These are phyloP conservation scores for Saturnispora hagleri DNA, from an alignment of 805 yeast genomes.

Conservation along the genomic window DNA sequence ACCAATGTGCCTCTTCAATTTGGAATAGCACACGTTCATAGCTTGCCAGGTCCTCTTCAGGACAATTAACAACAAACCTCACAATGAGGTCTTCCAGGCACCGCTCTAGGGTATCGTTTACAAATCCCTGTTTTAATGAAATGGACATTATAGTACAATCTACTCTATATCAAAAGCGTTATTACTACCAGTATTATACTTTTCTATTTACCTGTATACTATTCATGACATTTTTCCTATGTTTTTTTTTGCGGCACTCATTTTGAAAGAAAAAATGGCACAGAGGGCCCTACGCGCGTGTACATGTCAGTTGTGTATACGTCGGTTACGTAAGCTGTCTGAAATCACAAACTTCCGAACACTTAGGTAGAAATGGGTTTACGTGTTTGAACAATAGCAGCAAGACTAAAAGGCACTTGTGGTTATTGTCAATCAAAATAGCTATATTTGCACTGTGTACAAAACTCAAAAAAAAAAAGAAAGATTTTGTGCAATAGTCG, in stretches of 20 bases:
- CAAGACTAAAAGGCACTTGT: too few relatives aligned
- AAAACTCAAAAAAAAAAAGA: too few relatives aligned
- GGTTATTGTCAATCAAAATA: too few relatives aligned
- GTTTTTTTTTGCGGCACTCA: background rate
- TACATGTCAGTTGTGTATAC: background rate
- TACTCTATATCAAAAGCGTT: background rate
- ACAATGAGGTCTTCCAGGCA: constrained; percentile 81
- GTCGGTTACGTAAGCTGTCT: background rate
- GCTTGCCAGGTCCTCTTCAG: constrained; percentile 79
- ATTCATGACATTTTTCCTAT: background rate
- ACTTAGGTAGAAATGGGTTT: too few relatives aligned
- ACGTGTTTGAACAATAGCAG: too few relatives aligned
- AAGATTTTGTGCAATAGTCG: too few relatives aligned
- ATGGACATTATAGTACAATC: constrained; percentile 25
- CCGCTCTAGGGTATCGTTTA: constrained; percentile 57
- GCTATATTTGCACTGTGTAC: too few relatives aligned
- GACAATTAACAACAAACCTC: constrained; percentile 84
- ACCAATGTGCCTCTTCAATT: constrained; percentile 98
- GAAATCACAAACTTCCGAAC: too few relatives aligned
- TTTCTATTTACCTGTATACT: background rate
- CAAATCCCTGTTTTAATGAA: constrained; percentile 35
- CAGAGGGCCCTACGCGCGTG: background rate
- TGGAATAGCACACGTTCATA: constrained; percentile 82
- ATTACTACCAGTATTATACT: background rate
- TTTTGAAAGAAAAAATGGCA: background rate